Base-by-base conservation (phyloP, 805 yeast genomes). In the Sugiyamaella mastotermitis region DNA sequence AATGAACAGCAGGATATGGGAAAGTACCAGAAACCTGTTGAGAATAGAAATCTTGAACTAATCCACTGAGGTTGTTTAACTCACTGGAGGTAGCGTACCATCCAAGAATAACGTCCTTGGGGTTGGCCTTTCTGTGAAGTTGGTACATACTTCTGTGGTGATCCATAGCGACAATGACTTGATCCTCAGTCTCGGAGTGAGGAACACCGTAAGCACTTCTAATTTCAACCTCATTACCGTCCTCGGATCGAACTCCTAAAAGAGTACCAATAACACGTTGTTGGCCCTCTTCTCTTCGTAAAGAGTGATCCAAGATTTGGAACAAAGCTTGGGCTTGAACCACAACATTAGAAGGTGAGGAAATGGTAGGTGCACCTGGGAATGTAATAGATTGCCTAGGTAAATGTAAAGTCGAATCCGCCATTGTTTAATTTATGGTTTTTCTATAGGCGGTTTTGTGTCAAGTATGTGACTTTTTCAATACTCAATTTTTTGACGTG, bases 151-250 rank as follows among this genome's bases (percentile, higher is more conserved):
- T 65, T 55, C 75, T 73, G 68, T 83, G 86, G 57, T 76, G 80
- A 42, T 78, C 80, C 53, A 83, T 84, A 55, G 80, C 88, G 45
- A 86, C 78, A 42, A 80, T 72, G 45, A 86, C 75, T 48, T 84
- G 80, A 44, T 82, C 92, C 28, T 78, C 84, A 35, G 71, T 71
- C 57, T 83, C 94, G 35, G 66, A 68, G 53, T 84, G 84, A 31
- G 94, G 92, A 41, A 86, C 92, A 58, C 84, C 72, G 61, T 80
- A 86, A 14, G 86, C 82, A 46, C 77, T 83, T 56, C 76, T 73
- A 51, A 86, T 66, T 52, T 80, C 90, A 31, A 83, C 69, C 51
- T 74, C 81, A 13, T 74, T 64, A 10, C 94, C 94, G 57, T 85
- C 95, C 45, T 85, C 94, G 18, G 88, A 80, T 58, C 94, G 73